Conservation (phyloP, 2,329 filamentous ascomycete genomes). For the Shiraia sp. region DNA sequence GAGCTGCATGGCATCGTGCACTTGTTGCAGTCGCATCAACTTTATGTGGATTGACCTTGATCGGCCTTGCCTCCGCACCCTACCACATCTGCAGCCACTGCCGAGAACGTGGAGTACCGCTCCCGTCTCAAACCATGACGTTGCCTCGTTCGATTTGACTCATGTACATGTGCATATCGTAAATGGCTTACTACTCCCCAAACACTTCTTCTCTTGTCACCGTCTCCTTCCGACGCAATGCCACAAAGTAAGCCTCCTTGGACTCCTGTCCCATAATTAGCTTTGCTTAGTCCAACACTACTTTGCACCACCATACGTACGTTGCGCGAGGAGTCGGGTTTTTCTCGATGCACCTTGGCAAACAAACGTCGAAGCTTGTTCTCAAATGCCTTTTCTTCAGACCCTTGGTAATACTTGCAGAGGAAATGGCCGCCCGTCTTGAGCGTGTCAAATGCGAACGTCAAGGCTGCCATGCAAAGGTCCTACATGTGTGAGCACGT, state of each 20-base stretch:
- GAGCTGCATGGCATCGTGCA: conserved; percentile 17
- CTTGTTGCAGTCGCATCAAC: background rate
- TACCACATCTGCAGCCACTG: background rate
- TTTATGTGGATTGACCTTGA: no score
- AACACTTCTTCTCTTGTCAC: conserved; percentile 53
- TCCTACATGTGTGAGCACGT: conserved; percentile 62
- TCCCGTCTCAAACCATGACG: no score
- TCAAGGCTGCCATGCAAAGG: conserved; percentile 81
- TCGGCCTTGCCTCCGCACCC: no score
- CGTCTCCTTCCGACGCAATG: conserved; percentile 66
- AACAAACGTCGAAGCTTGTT: conserved; percentile 76
- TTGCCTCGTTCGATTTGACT: no score
- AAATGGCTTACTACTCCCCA: conserved; percentile 18
- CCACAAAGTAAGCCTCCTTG: conserved; percentile 85
- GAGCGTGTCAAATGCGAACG: conserved; percentile 84
- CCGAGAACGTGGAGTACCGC: no score
- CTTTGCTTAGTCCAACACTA: background rate
- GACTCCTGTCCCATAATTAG: conserved; percentile 64
- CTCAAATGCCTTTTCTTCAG: conserved; percentile 82
- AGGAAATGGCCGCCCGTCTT: conserved; percentile 84
- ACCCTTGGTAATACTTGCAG: conserved; percentile 96
- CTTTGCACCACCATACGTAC: conserved; percentile 52
- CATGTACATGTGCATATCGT: no score
- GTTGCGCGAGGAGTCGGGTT: conserved; percentile 86
- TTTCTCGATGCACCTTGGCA: conserved; percentile 78